These are phyloP conservation scores for Babjeviella inositovora DNA, from an alignment of 805 yeast species.

Conservation along the genomic window DNA sequence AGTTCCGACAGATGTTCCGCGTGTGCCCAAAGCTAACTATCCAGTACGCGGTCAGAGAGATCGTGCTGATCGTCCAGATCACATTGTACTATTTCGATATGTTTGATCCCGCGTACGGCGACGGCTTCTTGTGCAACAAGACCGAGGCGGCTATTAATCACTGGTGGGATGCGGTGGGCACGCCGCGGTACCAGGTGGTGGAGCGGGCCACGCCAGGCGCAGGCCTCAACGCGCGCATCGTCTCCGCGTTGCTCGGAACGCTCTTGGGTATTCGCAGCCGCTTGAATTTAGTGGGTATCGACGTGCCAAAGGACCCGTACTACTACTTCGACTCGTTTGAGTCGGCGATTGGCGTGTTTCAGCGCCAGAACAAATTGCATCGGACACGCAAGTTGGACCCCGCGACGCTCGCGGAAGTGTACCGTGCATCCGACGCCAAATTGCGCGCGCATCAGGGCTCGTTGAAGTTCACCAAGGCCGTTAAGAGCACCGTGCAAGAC, in stretches of 20 bases:
- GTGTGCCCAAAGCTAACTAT: conserved; percentile 21
- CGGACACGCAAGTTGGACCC: conserved; percentile 38
- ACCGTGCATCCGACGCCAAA: conserved; percentile 6
- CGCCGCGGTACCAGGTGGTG: conserved; percentile 18
- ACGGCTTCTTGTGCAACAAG: conserved; percentile 69
- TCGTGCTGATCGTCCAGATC: conserved; percentile 62
- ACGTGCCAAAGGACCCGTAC: conserved; percentile 68
- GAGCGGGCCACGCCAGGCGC: conserved; percentile 8
- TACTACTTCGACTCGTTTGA: conserved; percentile 60
- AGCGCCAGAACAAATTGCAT: conserved; percentile 45
- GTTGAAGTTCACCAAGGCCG: conserved; percentile 43
- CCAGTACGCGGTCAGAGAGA: conserved; percentile 43
- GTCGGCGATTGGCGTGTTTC: conserved; percentile 59
- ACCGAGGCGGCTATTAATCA: conserved; percentile 55
- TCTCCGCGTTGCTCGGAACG: conserved; percentile 69
- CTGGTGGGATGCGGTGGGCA: conserved; percentile 79
- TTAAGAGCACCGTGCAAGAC: conserved; percentile 63
- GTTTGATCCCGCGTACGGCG: conserved; percentile 53
- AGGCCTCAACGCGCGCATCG: conserved; percentile 7
- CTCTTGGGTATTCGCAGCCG: conserved; percentile 51
- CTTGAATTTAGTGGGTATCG: conserved; percentile 40
- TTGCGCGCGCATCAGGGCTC: conserved; percentile 22
- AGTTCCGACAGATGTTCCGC: conserved; percentile 61
- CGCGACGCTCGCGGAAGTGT: conserved; percentile 23
- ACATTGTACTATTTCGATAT: conserved; percentile 66